Conservation (phyloP, 495 filamentous ascomycete species). For the Talaromyces trachyspermus region DNA sequence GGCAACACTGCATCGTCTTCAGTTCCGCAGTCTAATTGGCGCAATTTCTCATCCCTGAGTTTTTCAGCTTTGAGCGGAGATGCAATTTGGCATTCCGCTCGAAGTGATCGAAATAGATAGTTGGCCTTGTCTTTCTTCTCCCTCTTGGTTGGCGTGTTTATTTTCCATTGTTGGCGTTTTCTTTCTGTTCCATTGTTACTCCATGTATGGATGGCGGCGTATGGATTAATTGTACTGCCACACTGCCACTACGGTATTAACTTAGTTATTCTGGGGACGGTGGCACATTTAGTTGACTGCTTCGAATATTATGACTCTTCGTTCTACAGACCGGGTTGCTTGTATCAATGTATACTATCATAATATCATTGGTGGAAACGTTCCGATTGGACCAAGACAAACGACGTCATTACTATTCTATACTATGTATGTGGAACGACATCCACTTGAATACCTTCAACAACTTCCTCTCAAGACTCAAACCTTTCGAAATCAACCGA, state of each 20-base stretch:
- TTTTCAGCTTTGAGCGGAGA: slow-evolving; percentile 46
- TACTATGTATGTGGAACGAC: too few relatives aligned
- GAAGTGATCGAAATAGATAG: slow-evolving; percentile 38
- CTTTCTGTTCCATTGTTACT: slow-evolving; percentile 5
- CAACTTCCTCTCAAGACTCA: background rate
- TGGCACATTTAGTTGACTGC: background rate
- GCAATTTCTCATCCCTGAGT: slow-evolving; percentile 37
- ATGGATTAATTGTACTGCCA: too few relatives aligned
- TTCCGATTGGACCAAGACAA: background rate
- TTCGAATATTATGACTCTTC: background rate
- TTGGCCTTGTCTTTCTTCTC: slow-evolving; percentile 11
- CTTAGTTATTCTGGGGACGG: background rate
- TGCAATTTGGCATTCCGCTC: slow-evolving; percentile 42
- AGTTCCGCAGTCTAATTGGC: slow-evolving; percentile 31
- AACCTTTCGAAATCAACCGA: background rate
- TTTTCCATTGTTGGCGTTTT: slow-evolving; percentile 31
- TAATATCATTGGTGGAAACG: background rate
- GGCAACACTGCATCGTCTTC: slow-evolving; percentile 24
- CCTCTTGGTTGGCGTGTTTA: slow-evolving; percentile 16
- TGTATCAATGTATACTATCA: background rate
- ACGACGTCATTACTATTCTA: too few relatives aligned
- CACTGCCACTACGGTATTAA: too few relatives aligned
- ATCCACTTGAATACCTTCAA: background rate
- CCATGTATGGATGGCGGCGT: slow-evolving; percentile 25
- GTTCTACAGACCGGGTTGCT: background rate